Evolutionary conservation across 257 asterid species (phyloP), one percentile per base, ranked within the genome.

Genomic region (Nicotiana knightiana): DNA sequence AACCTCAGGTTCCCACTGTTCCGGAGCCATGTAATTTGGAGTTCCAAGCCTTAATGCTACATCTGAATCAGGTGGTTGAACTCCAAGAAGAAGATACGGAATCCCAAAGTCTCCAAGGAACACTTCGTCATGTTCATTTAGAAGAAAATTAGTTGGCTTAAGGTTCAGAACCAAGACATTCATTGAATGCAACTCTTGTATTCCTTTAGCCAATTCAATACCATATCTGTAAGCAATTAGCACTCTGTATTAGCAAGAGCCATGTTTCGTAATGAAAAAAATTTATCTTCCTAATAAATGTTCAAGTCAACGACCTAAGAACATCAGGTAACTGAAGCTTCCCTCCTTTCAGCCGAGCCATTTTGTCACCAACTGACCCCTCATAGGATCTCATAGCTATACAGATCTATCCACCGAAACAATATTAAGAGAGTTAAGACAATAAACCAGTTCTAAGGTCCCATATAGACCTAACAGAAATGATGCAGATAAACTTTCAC

Each of bases 1-100:
- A 32, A 88, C 87, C 83, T 86, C 92, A 13, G 94, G 96, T 80
- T 90, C 83, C 96, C 96, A 92, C 62, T 90, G 96, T 86, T 92
- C 96, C 1, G 93, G 94, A 79, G 96, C 96, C 91, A 92, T 90
- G 86, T 92, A 92, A 75, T 87, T 89, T 55, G 92, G 94, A 71
- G 92, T 90, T 21, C 96, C 96, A 67, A 83, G 89, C 80, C 90
- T 87, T 46, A 80, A 33, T 46, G 84, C 89, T 65, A 87, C 55
- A 82, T 84, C 82, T 73, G 91, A 35, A 82, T 90, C 88, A 6
- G 63, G 55, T 64, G 85, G 88, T 51, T 83, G 82, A 83, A 87
- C 76, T 75, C 91, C 93, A 58, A 89, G 93, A 79, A 92, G 93
- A 62, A 92, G 83, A 81, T 85, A 68, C 4, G 94, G 93, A 33